A percentile compares a stretch with the other conserved stretches of the same genome.
Conservation (phyloP, 768 basidiomycete genomes). For the Tricholoma terreum region DNA sequence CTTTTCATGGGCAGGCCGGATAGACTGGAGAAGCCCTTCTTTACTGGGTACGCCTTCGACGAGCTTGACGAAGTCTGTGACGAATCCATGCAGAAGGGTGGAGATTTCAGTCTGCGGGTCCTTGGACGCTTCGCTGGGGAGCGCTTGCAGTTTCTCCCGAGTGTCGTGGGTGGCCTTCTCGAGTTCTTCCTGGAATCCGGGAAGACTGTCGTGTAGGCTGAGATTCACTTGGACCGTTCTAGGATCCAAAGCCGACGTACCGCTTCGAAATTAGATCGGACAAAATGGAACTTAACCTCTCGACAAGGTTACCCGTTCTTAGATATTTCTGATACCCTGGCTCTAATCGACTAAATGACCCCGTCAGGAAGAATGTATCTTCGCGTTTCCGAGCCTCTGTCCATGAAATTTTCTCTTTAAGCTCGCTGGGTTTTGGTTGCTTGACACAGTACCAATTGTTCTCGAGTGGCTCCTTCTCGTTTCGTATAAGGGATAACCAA, state of each 20-base stretch:
- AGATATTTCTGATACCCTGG: conserved; percentile 47
- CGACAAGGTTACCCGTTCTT: conserved; percentile 54
- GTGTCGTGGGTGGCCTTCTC: conserved; percentile 39
- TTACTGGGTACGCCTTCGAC: conserved; percentile 53
- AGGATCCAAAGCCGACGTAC: conserved; percentile 30
- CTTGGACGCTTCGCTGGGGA: conserved; percentile 51
- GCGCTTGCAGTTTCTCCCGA: conserved; percentile 23
- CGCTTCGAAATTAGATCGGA: conserved; percentile 61
- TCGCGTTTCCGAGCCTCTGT: conserved; percentile 56
- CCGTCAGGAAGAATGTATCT: conserved; percentile 51
- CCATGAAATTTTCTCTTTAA: conserved; percentile 56
- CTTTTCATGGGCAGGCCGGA: conserved; percentile 43
- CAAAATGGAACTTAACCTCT: conserved; percentile 55
- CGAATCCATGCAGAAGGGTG: conserved; percentile 44
- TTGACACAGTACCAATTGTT: conserved; percentile 63
- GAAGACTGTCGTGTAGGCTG: conserved; percentile 44
- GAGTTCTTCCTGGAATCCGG: conserved; percentile 59
- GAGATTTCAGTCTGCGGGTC: conserved; percentile 60
- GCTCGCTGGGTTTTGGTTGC: conserved; percentile 48
- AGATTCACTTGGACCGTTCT: neutral
- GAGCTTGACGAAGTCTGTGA: conserved; percentile 38
- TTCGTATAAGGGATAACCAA: conserved; percentile 58
- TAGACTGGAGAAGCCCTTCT: conserved; percentile 52
- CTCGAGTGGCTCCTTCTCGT: conserved; percentile 47
- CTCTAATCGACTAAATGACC: conserved; percentile 57